Percentiles rank a stretch among this genome's conserved stretches.
Conservation (phyloP, 768 basidiomycete genomes). For the Collybia sordida region DNA sequence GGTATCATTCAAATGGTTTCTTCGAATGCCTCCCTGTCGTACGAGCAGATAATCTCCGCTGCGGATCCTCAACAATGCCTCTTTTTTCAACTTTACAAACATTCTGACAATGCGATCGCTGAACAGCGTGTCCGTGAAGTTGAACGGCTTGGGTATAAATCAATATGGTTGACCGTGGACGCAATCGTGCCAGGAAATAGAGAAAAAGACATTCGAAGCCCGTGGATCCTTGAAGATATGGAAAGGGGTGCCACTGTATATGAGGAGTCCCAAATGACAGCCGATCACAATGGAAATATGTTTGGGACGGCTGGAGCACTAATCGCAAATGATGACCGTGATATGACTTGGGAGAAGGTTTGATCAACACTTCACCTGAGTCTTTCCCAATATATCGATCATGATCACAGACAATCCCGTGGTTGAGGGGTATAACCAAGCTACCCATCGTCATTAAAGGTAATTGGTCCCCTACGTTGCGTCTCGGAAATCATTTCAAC, state of each 20-base stretch:
- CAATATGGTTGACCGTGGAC: constrained; percentile 91
- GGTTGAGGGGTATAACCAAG: constrained; percentile 68
- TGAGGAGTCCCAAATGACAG: constrained; percentile 32
- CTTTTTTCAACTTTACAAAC: constrained; percentile 89
- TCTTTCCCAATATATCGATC: neutral
- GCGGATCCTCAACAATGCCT: constrained; percentile 56
- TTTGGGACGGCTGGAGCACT: constrained; percentile 70
- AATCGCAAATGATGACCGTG: constrained; percentile 62
- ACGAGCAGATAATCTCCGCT: constrained; percentile 58
- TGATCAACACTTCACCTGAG: constrained; percentile 4
- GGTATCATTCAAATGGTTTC: constrained; percentile 87
- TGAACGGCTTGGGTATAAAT: constrained; percentile 75
- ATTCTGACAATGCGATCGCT: constrained; percentile 64
- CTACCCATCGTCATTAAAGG: constrained; percentile 79
- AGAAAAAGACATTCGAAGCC: constrained; percentile 68
- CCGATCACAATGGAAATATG: constrained; percentile 31
- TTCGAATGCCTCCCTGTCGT: constrained; percentile 71
- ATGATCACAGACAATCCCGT: constrained; percentile 63
- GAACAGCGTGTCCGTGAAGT: constrained; percentile 71
- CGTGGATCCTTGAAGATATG: constrained; percentile 56
- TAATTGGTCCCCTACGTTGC: constrained; percentile 12
- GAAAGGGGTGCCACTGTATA: constrained; percentile 38
- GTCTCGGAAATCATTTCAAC: neutral
- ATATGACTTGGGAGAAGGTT: constrained; percentile 80
- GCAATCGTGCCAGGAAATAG: constrained; percentile 82